Conservation (phyloP, 768 basidiomycete species). For the Kwoniella newhampshirensis region DNA sequence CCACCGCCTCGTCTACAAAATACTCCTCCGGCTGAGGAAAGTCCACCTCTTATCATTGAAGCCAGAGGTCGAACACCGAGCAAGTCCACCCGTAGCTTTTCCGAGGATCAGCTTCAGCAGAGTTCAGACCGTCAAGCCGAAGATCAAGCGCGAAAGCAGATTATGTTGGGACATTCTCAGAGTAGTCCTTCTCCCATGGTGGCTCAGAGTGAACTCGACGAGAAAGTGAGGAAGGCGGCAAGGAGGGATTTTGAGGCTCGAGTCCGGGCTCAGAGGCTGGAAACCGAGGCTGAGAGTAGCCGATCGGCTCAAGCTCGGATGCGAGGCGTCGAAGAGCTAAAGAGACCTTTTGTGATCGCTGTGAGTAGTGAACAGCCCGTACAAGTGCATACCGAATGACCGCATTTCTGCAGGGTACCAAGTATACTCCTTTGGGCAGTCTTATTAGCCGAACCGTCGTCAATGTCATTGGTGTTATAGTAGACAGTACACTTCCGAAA, state of each 20-base stretch:
- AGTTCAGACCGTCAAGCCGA: not conserved
- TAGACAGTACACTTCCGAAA: not conserved
- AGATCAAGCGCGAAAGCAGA: not conserved
- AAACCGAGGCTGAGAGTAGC: conserved; percentile 12
- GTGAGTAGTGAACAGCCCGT: conserved; percentile 3
- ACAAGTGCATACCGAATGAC: not conserved
- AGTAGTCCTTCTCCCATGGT: not conserved
- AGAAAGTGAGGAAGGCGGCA: not conserved
- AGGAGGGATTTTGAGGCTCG: not conserved
- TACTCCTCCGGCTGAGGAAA: not conserved
- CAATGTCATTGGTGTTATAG: conserved; percentile 13
- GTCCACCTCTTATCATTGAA: not conserved
- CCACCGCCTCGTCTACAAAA: too few relatives aligned
- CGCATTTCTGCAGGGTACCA: not conserved
- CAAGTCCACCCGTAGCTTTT: too few relatives aligned
- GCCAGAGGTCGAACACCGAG: too few relatives aligned
- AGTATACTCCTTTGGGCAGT: conserved; percentile 2
- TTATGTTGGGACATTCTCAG: not conserved
- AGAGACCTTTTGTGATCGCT: not conserved
- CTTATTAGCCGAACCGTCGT: not conserved
- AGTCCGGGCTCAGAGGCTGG: not conserved
- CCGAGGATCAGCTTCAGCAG: not conserved
- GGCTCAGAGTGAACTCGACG: too few relatives aligned
- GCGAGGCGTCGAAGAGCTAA: not conserved
- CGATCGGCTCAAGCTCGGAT: conserved; percentile 6